Conservation (phyloP, 345 rosid species). For the Ricinus communis region DNA sequence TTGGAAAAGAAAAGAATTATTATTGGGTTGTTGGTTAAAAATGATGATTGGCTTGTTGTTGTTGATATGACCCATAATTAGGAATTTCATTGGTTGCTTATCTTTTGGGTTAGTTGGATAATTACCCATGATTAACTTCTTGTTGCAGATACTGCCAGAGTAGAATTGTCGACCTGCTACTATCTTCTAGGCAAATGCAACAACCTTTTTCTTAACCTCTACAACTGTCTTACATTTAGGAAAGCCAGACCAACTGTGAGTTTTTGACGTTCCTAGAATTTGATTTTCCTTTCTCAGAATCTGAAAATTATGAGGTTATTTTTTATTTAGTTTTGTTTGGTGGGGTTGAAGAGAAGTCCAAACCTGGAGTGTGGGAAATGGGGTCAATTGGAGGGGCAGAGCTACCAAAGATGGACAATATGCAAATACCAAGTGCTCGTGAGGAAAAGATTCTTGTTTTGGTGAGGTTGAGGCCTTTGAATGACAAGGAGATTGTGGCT, state of each 20-base stretch:
- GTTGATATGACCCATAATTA: slow-evolving; percentile 37
- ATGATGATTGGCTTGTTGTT: slow-evolving; percentile 37
- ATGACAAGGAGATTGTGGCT: slow-evolving; percentile 69
- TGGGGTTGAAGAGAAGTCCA: slow-evolving; percentile 24
- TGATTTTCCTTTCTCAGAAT: slow-evolving; percentile 22
- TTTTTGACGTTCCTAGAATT: slow-evolving; percentile 19
- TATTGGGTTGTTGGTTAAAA: slow-evolving; percentile 33
- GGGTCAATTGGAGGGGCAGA: slow-evolving; percentile 80
- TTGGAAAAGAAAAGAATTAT: background rate
- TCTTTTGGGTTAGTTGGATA: slow-evolving; percentile 52
- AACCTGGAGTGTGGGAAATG: slow-evolving; percentile 44
- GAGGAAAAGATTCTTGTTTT: slow-evolving; percentile 91
- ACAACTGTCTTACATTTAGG: slow-evolving; percentile 33
- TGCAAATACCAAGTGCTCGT: slow-evolving; percentile 52
- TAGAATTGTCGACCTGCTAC: slow-evolving; percentile 19
- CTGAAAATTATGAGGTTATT: slow-evolving; percentile 27
- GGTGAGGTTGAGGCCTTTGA: slow-evolving; percentile 94
- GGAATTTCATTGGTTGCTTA: slow-evolving; percentile 36
- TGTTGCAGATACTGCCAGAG: slow-evolving; percentile 36
- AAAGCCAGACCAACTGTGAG: slow-evolving; percentile 33
- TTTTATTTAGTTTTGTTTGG: slow-evolving; percentile 21
- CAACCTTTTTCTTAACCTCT: slow-evolving; percentile 44
- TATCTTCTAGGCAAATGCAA: slow-evolving; percentile 39
- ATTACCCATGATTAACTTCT: slow-evolving; percentile 43
- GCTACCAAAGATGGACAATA: slow-evolving; percentile 67